These are phyloP conservation scores for Nemania serpens DNA, from an alignment of 2,329 filamentous ascomycete genomes.

Conservation along the genomic window DNA sequence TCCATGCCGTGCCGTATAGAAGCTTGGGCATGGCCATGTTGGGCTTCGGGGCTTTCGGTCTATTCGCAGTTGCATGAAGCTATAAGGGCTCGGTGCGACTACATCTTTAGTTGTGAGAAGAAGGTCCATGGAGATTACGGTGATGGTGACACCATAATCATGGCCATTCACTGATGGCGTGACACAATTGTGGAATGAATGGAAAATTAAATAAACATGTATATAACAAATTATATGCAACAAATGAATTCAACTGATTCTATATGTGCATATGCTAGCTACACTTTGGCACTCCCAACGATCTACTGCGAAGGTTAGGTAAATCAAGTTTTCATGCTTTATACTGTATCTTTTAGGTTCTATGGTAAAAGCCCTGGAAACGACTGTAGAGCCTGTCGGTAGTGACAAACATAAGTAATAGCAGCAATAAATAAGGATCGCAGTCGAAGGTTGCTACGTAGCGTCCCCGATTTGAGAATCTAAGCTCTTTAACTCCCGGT, in stretches of 20 bases:
- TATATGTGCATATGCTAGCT: too few relatives aligned
- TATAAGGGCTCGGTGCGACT: not conserved
- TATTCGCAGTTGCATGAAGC: not conserved
- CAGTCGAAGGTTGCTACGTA: too few relatives aligned
- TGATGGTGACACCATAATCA: conserved; percentile 4
- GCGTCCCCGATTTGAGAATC: too few relatives aligned
- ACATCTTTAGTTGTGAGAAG: conserved; percentile 7
- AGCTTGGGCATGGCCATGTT: conserved; percentile 54
- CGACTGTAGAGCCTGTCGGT: too few relatives aligned
- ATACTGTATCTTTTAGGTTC: too few relatives aligned
- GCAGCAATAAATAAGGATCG: too few relatives aligned
- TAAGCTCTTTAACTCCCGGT: too few relatives aligned
- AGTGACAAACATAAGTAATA: too few relatives aligned
- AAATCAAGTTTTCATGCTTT: too few relatives aligned
- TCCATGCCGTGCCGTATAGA: conserved; percentile 87
- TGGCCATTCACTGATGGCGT: not conserved
- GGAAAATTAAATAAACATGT: not conserved
- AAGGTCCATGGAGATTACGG: not conserved
- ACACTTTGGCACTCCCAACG: too few relatives aligned
- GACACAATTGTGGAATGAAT: not conserved
- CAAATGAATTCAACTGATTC: not conserved
- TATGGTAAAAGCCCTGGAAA: too few relatives aligned
- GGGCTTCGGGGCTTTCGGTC: conserved; percentile 26
- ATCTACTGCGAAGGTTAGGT: too few relatives aligned
- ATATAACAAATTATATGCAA: not conserved